These are phyloP conservation scores for Pythium folliculosum DNA, from an alignment of 352 stramenopile species.

Conservation along the genomic window DNA sequence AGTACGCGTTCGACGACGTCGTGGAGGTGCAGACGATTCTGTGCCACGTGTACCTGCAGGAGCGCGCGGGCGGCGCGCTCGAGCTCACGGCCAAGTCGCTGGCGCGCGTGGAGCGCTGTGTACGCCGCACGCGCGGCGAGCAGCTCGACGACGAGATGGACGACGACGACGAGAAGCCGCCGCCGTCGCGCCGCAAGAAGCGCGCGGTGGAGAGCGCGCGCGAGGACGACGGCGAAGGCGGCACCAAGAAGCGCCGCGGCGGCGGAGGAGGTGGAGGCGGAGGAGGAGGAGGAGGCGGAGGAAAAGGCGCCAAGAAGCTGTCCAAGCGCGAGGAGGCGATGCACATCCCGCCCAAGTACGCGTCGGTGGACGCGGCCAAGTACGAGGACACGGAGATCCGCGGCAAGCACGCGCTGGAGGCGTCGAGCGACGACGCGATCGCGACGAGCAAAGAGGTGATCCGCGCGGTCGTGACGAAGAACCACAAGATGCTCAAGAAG, in stretches of 20 bases:
- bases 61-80: slow-evolving; percentile 38
- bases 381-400: slow-evolving; percentile 63
- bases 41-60: slow-evolving; percentile 66
- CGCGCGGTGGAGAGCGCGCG: slow-evolving; percentile 12
- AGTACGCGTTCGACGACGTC: slow-evolving; percentile 59
- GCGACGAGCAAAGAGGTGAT: slow-evolving; percentile 66
- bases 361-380: slow-evolving; percentile 44
- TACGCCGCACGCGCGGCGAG: slow-evolving; percentile 42
- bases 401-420: slow-evolving; percentile 43
- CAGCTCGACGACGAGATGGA: slow-evolving; percentile 32
- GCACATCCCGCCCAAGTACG: slow-evolving; percentile 54
- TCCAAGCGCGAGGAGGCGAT: slow-evolving; percentile 42
- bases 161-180: slow-evolving; percentile 60
- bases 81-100: slow-evolving; percentile 73
- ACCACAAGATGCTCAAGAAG: slow-evolving; percentile 71
- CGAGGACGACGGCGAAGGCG: slow-evolving; percentile 25
- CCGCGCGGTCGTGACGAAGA: slow-evolving; percentile 65
- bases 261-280: slow-evolving; percentile 13
- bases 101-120: slow-evolving; percentile 44
- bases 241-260: slow-evolving; percentile 17
- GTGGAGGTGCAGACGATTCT: slow-evolving; percentile 68
- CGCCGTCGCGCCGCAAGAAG: slow-evolving; percentile 34
- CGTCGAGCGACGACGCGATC: slow-evolving; percentile 49
- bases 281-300: slow-evolving; percentile 2
- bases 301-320: slow-evolving; percentile 34